Evolutionary conservation across 805 yeast genomes (phyloP).

Genomic region (Candida silvicultrix): DNA sequence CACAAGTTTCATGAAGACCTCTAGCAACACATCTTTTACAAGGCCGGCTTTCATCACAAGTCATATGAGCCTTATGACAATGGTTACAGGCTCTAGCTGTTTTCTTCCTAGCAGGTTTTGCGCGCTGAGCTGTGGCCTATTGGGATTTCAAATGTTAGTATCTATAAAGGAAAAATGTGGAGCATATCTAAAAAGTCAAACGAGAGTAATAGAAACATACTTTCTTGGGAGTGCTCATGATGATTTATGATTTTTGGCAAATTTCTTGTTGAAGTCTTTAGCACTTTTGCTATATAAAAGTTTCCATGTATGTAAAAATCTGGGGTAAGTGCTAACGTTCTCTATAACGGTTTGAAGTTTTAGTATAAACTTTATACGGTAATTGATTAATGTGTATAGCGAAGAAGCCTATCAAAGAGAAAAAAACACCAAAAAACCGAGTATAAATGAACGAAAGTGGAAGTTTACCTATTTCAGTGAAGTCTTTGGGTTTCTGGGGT

Average conservation of each 20-base stretch:
- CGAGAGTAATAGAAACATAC: neutral
- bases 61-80: conserved; percentile 86
- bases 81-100: conserved; percentile 86
- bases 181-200: neutral
- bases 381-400: too few species aligned
- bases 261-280: too few species aligned
- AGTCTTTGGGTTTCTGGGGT: too few species aligned
- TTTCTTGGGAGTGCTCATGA: neutral
- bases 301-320: too few species aligned
- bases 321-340: too few species aligned
- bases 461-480: neutral
- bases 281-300: too few species aligned
- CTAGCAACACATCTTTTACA: conserved; percentile 72
- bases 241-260: too few species aligned
- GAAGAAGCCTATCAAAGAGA: too few species aligned
- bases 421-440: too few species aligned
- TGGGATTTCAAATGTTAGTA: neutral
- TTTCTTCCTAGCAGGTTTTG: conserved; percentile 44
- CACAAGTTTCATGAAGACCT: conserved; percentile 65
- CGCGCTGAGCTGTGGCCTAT: neutral
- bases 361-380: too few species aligned
- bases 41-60: conserved; percentile 81
- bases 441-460: neutral
- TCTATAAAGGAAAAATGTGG: neutral
- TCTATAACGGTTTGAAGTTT: too few species aligned